Evolutionary conservation across 768 basidiomycete genomes (phyloP), one percentile per base, ranked within the genome.

Genomic region (Russula emetica): DNA sequence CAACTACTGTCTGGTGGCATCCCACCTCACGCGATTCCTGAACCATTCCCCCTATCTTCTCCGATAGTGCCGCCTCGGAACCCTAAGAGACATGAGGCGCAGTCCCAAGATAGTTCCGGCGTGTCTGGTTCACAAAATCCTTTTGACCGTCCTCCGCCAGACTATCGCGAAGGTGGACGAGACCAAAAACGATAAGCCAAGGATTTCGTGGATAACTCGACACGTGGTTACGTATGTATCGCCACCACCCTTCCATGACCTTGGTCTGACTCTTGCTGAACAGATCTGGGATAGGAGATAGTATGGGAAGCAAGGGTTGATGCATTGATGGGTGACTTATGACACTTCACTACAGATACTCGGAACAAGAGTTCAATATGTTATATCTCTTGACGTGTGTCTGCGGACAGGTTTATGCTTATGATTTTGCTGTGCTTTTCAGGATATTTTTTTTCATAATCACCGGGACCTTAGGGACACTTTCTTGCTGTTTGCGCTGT

Each of bases 1-100:
- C 84, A 84, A 30, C 75, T 88, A 24, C 74, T 88, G 53, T 79
- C 81, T 28, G 53, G 57, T 26, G 53, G 57, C 20, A 42, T 38
- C 11, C 28, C 61, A 40, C 11, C 36, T 47, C 42, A 54, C 4
- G 22, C 34, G 10, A n/a, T 62, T 4, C 59, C 62, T 22, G 51
- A 20, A 24, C 28, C 55, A 14, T 36, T 16, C 14, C 14, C 51
- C 26, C 54, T 16, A n/a, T 1, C 60, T 18, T 16, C 30, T 55
- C 58, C 65, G 18, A 28, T 45, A 20, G 51, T 59, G 13, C 66
- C 67, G n/a, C 57, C 60, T 1, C 66, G 66, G 34, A 69, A 59
- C 51, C 66, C 66, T 16, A 53, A 36, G 62, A 55, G 58, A 34
- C 34, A 38, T 38, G 53, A 38, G 14, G 36, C 13, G 2, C 61